Base-by-base conservation (phyloP, 2,329 filamentous ascomycete species). In the Apiospora rasikravindrae region DNA sequence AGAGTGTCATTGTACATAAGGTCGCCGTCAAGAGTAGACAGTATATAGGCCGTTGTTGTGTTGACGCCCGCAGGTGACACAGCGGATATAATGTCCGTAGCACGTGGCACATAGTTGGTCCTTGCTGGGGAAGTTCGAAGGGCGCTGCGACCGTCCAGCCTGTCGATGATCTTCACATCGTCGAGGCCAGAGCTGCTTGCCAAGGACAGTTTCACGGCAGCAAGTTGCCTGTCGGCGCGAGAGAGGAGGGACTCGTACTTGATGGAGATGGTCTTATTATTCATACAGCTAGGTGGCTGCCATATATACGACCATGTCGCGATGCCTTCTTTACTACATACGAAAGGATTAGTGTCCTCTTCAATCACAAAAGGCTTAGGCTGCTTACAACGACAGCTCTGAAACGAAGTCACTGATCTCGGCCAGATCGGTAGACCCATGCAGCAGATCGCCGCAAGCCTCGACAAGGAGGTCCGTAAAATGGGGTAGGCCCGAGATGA, bases 391-490 rank as follows among this genome's bases (percentile, higher is more conserved):
- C 19, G 68, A 69, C 29, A 69, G 8, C 10, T 10, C n/a, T 11
- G 68, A 69, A 2, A 24, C 19, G n/a, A 69, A 69, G 13, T 69
- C 68, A 19, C 47, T 47, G 13, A 69, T 49, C 19, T 69, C 68
- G 8, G 33, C 47, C 29, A 69, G 4, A 24, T 42, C 47, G 26
- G 47, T 69, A 7, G 68, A 69, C 22, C 68, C 68, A 69, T 69
- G 26, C 4, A 69, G 47, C 14, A 49, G 10, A 24, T 69, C 47
- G 19, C 47, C 68, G 33, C 68, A 69, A 51, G 47, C 47, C 33
- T 69, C 68, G 24, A 69, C 68, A 3, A 69, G 26, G 26, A 69
- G 68, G 68, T 69, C 68, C 29, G 68, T 69, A 22, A 69, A 69
- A 40, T 69, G 68, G 3, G 68, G 68, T 6, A 69, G 26, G 14